phyloP scores from a whole-genome alignment of 331 rosid species.

The Spiraea crenata region DNA sequence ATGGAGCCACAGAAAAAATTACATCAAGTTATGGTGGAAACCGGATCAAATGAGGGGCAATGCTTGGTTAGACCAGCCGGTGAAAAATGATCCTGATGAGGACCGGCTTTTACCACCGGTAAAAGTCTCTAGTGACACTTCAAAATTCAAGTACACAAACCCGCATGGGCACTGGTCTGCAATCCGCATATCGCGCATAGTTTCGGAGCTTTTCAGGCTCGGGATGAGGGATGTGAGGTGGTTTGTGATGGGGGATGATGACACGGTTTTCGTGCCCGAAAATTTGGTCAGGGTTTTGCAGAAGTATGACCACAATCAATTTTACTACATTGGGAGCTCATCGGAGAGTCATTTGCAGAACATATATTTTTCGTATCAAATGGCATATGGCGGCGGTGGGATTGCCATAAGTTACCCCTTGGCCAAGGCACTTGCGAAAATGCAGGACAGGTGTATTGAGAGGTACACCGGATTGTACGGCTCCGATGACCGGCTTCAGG shows the following conservation, averaged over 20 bases:
- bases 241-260: conserved; percentile 90
- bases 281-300: conserved; percentile 55
- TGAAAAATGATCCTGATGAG: conserved; percentile 24
- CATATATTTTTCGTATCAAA: conserved; percentile 56
- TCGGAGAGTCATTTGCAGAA: conserved; percentile 81
- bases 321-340: conserved; percentile 66
- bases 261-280: conserved; percentile 61
- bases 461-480: conserved; percentile 68
- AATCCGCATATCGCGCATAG: conserved; percentile 62
- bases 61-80: conserved; percentile 63
- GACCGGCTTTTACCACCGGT: conserved; percentile 34
- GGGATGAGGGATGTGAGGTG: conserved; percentile 55
- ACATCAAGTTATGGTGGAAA: conserved; percentile 72
- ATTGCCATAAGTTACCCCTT: conserved; percentile 70
- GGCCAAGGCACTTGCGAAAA: conserved; percentile 56
- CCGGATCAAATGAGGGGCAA: conserved; percentile 57
- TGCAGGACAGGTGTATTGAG: conserved; percentile 66
- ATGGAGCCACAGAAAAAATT: conserved; percentile 62
- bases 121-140: conserved; percentile 49
- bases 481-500: conserved; percentile 74
- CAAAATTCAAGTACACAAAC: conserved; percentile 47
- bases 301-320: conserved; percentile 65
- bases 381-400: conserved; percentile 85
- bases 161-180: conserved; percentile 55
- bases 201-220: conserved; percentile 50